Evolutionary conservation across 768 basidiomycete genomes (phyloP).

Genomic region (Leccinum rimulosum): DNA sequence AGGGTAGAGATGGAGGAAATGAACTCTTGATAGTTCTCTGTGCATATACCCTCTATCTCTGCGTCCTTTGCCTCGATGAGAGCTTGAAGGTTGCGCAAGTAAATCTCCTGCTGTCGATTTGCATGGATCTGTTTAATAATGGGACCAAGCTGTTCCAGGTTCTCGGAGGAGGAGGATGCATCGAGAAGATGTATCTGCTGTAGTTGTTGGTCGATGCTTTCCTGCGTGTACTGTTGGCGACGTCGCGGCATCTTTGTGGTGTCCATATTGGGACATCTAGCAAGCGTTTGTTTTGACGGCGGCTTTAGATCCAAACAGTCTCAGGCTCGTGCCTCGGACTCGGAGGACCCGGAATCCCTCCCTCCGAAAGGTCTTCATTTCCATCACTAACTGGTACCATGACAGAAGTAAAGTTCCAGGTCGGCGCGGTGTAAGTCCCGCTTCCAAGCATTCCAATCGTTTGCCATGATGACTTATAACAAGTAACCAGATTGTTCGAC

Average conservation of each 20-base stretch:
- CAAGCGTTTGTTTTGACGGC: slow-evolving; percentile 39
- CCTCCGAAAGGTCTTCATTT: neutral
- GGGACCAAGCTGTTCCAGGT: slow-evolving; percentile 92
- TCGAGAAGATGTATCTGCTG: slow-evolving; percentile 90
- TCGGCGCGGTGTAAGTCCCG: slow-evolving; percentile 40
- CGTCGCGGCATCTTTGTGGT: slow-evolving; percentile 61
- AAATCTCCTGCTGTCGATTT: slow-evolving; percentile 84
- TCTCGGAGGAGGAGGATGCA: slow-evolving; percentile 86
- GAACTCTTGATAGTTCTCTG: slow-evolving; percentile 97
- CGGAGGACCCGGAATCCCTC: neutral
- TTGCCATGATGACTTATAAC: neutral
- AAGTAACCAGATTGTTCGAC: slow-evolving; percentile 58
- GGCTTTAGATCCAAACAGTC: slow-evolving; percentile 37
- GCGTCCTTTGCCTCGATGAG: slow-evolving; percentile 92
- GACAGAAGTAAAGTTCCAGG: slow-evolving; percentile 35
- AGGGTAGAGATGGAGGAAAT: slow-evolving; percentile 96
- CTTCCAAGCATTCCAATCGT: neutral
- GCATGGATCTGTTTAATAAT: slow-evolving; percentile 92
- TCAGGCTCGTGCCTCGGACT: neutral
- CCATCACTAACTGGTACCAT: slow-evolving; percentile 21
- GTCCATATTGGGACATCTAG: slow-evolving; percentile 11
- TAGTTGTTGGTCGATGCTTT: slow-evolving; percentile 84
- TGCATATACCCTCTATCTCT: slow-evolving; percentile 95
- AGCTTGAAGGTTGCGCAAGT: slow-evolving; percentile 79
- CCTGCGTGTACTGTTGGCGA: slow-evolving; percentile 71